Base-by-base conservation (phyloP, 139 green algal species). In the Yamagishiella unicocca region DNA sequence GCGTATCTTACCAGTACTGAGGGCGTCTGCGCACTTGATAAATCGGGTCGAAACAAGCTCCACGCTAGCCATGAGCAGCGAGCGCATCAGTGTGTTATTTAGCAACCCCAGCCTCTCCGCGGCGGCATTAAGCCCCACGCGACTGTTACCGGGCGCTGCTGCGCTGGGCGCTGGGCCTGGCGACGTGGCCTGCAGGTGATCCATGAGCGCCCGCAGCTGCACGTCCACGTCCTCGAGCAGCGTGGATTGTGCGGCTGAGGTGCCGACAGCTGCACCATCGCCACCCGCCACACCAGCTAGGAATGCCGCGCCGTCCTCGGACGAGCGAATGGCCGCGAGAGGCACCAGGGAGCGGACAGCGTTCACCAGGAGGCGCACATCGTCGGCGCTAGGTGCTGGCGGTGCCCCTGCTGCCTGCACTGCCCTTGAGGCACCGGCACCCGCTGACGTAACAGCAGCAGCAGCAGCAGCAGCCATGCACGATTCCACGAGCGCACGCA, bases 11-110 rank as follows among this genome's bases (percentile, higher is more conserved):
- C 67, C 67, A 24, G 67, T 53, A 37, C 31, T 53, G 1, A 4
- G 2, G 35, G 37, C 37, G 17, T 50, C 67, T 4, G 37, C 37
- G 12, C 17, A 31, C 37, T 24, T 43, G 42, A 22, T 66, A 42
- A 87, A 88, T 1, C 31, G 33, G 27, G 54, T 58, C 2, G 14
- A 37, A 12, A 88, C 83, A 2, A 88, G 72, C 19, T n/a, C 21
- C 46, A 89, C 74, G 27, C 79, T 62, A 19, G 84, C 43, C 24
- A 72, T 89, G 4, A 89, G 74, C 61, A 80, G 62, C 31, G 33
- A 80, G 38, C 40, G 42, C 42, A 68, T 38, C 74, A 89, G 74
- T 74, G 62, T 33, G 31, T 73, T 66, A 33, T 50, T 71, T 24
- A 68, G 38, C 31, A 79, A 62, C 10, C 7, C 14, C 42, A 89